Percentiles rank a stretch among this genome's conserved stretches.
phyloP scores from a whole-genome alignment of 1,284 basidiomycete genomes.

The Singerocomus inundabilis region DNA sequence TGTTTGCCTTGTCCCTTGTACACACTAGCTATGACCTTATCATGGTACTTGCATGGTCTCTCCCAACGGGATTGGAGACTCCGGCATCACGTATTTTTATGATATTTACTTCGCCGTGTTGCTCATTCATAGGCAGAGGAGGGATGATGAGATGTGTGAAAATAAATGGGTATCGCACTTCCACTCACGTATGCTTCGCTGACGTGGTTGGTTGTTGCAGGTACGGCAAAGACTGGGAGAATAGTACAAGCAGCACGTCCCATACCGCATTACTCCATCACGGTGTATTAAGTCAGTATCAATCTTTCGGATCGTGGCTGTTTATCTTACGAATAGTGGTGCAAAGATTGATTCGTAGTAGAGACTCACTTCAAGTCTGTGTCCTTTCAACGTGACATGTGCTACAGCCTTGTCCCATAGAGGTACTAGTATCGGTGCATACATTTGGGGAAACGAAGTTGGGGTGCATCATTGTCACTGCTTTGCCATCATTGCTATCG shows the following conservation, averaged over 20 bases:
- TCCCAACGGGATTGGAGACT: conserved; percentile 89
- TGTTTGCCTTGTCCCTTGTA: conserved; percentile 25
- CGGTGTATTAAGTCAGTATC: conserved; percentile 67
- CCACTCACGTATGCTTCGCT: not conserved
- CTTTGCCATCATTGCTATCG: too few species aligned
- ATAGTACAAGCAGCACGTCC: conserved; percentile 81
- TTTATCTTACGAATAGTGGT: too few species aligned
- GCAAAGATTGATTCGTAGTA: too few species aligned
- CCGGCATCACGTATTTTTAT: conserved; percentile 98
- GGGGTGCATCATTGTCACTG: too few species aligned
- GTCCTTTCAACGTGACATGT: too few species aligned
- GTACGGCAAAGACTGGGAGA: conserved; percentile 88
- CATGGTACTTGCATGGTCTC: conserved; percentile 92
- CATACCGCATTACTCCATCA: conserved; percentile 88
- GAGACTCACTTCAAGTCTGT: too few species aligned
- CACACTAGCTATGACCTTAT: conserved; percentile 85
- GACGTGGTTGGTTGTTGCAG: conserved; percentile 31
- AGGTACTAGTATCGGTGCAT: too few species aligned
- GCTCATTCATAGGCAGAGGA: conserved; percentile 85
- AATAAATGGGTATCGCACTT: conserved; percentile 60
- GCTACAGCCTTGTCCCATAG: too few species aligned
- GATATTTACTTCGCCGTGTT: conserved; percentile 86
- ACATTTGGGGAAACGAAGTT: too few species aligned
- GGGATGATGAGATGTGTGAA: conserved; percentile 92
- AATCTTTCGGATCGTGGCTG: too few species aligned